Percentiles rank a stretch among this genome's conserved stretches.
Conservation (phyloP, 306 rosid genomes). For the Dicorynia guianensis region DNA sequence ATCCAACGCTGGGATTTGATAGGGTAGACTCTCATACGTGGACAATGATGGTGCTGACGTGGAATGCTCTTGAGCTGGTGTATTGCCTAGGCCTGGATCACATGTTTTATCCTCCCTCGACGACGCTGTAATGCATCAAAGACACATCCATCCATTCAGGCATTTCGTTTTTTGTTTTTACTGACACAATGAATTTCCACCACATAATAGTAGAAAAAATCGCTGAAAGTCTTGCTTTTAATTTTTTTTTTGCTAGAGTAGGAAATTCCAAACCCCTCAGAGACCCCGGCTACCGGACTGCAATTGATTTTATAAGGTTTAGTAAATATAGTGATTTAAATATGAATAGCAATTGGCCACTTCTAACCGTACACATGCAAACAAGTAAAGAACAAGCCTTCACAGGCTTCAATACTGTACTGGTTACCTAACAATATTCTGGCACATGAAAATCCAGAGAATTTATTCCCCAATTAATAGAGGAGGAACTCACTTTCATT, state of each 20-base stretch:
- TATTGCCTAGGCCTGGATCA: slow-evolving; percentile 61
- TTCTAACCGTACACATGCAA: too few relatives aligned
- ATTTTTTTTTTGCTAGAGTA: too few relatives aligned
- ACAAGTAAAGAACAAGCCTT: too few relatives aligned
- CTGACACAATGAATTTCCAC: slow-evolving; percentile 7
- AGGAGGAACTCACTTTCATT: not conserved
- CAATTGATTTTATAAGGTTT: too few relatives aligned
- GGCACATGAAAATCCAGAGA: not conserved
- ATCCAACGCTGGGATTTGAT: slow-evolving; percentile 75
- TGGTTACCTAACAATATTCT: slow-evolving; percentile 1
- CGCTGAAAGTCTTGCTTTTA: too few relatives aligned
- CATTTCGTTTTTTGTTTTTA: not conserved
- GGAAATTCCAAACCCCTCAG: too few relatives aligned
- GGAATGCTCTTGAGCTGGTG: slow-evolving; percentile 40
- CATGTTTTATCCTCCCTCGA: slow-evolving; percentile 58
- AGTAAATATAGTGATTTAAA: too few relatives aligned
- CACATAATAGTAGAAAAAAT: not conserved
- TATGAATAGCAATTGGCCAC: too few relatives aligned
- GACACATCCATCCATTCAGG: not conserved
- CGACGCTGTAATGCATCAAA: not conserved
- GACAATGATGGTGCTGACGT: slow-evolving; percentile 66
- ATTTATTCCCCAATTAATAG: not conserved
- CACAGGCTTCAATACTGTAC: not conserved
- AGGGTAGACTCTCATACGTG: slow-evolving; percentile 55
- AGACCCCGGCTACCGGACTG: too few relatives aligned